Base-by-base conservation (phyloP, 225 moss, liverwort and hornwort species). In the Anthoceros angustus region DNA sequence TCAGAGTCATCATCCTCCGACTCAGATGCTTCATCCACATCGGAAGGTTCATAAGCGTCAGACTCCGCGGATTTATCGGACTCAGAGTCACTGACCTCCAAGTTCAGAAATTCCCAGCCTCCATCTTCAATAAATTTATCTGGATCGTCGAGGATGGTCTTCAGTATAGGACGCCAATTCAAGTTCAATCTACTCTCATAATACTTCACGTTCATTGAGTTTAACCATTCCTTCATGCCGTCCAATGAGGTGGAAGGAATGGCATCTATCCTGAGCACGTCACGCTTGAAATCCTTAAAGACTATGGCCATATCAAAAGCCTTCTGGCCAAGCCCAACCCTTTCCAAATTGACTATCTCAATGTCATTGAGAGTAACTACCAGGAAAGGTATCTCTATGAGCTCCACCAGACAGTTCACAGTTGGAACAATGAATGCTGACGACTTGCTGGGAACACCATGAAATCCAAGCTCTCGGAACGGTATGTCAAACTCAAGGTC, bases 171-270 rank as follows among this genome's bases (percentile, higher is more conserved):
- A 2, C 95, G 85, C 95, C 95, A 98, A 73, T 98, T 98, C 85
- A 98, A 64, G 67, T 98, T 95, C 95, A 98, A 87, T 69, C 98
- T 82, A 66, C 88, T 91, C 83, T 98, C 98, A 64, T 98, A 98
- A 67, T 98, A 98, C 84, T 98, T 98, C 67, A 98, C 91, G 74
- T 98, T 98, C 98, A 98, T 98, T 62, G 98, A 98, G 74, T 98
- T 98, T 75, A 98, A 77, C 98, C 98, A 98, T 42, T 98, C 98
- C 78, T 98, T 98, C 74, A 98, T 98, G 18, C 88, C 92, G 66
- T 98, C 98, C 50, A 98, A 77, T 8, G 98, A 98, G 24, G 85
- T 75, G 38, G 98, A 92, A 32, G 98, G 98, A 63, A 98, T 82
- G 43, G 98, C 98, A 69, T 98, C 98, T 64, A 98, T 92, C 66